Conservation (phyloP, 2,329 filamentous ascomycete genomes). For the Leptographium galeiforme region DNA sequence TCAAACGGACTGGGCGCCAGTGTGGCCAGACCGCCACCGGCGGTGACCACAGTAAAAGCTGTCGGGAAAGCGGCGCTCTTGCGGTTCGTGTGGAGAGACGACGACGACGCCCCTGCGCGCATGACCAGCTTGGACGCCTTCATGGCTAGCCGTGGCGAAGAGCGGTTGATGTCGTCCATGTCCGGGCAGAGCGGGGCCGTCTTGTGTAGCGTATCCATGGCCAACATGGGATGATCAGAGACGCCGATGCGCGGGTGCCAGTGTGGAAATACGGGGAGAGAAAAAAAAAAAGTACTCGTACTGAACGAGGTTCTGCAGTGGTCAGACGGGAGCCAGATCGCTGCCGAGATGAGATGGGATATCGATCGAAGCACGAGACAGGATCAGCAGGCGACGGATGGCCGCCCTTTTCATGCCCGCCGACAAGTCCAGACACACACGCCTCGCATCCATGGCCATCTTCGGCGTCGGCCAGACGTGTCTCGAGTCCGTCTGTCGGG, state of each 20-base stretch:
- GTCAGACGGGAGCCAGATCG: neutral
- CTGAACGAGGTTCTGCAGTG: neutral
- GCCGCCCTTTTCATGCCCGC: slow-evolving; percentile 3
- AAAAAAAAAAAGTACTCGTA: neutral
- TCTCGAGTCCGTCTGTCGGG: too few species aligned
- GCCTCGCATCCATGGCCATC: neutral
- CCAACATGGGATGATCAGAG: slow-evolving; percentile 1
- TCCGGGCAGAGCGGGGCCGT: slow-evolving; percentile 3
- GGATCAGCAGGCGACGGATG: neutral
- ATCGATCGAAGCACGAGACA: neutral
- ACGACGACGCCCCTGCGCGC: neutral
- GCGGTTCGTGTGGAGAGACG: neutral
- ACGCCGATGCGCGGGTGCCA: neutral
- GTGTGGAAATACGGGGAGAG: too few species aligned
- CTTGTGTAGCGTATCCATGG: slow-evolving; percentile 4
- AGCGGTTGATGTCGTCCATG: slow-evolving; percentile 1
- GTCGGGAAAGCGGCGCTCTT: neutral
- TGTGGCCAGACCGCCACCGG: neutral
- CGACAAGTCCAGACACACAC: neutral
- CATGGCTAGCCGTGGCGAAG: neutral
- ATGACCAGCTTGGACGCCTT: slow-evolving; percentile 3
- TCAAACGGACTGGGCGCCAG: neutral
- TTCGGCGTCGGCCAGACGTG: neutral
- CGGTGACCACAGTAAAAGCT: neutral
- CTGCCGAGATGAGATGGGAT: neutral